phyloP scores from a whole-genome alignment of 768 basidiomycete species.

The Phlebiopsis flavidoalba region DNA sequence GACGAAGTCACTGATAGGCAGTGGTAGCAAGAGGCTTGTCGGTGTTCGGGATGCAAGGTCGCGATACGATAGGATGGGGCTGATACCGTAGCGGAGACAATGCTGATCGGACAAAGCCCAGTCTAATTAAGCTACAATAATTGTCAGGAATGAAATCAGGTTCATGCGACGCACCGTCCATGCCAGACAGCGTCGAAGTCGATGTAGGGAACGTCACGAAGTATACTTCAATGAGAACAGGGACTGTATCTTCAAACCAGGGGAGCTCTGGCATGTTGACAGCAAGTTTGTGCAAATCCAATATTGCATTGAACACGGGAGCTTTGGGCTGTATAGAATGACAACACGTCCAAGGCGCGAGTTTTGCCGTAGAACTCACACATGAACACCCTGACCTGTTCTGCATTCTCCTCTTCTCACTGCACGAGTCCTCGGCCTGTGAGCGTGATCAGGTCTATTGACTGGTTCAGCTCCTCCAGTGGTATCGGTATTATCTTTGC shows the following conservation, averaged over 20 bases:
- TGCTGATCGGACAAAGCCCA: slow-evolving; percentile 86
- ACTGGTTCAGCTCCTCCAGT: slow-evolving; percentile 32
- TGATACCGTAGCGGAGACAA: slow-evolving; percentile 74
- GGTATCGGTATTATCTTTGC: slow-evolving; percentile 31
- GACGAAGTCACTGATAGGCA: slow-evolving; percentile 62
- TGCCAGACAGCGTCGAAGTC: slow-evolving; percentile 74
- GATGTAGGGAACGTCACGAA: slow-evolving; percentile 67
- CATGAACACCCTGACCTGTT: slow-evolving; percentile 46
- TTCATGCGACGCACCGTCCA: slow-evolving; percentile 55
- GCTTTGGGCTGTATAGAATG: slow-evolving; percentile 47
- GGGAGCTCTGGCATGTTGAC: slow-evolving; percentile 53
- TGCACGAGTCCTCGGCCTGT: slow-evolving; percentile 46
- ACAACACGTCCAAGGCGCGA: neutral
- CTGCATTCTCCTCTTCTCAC: slow-evolving; percentile 20
- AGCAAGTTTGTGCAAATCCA: slow-evolving; percentile 76
- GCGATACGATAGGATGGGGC: slow-evolving; percentile 70
- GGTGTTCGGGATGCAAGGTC: slow-evolving; percentile 43
- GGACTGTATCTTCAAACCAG: slow-evolving; percentile 49
- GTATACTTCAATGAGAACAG: slow-evolving; percentile 59
- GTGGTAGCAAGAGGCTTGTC: slow-evolving; percentile 43
- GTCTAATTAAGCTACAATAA: slow-evolving; percentile 37
- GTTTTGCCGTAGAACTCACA: slow-evolving; percentile 31
- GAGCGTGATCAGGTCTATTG: slow-evolving; percentile 57
- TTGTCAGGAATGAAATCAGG: neutral
- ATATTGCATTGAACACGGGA: slow-evolving; percentile 76